Evolutionary conservation across 163 green algal genomes (phyloP), one percentile per base, ranked within the genome.

Genomic region (Volvox carteri): DNA sequence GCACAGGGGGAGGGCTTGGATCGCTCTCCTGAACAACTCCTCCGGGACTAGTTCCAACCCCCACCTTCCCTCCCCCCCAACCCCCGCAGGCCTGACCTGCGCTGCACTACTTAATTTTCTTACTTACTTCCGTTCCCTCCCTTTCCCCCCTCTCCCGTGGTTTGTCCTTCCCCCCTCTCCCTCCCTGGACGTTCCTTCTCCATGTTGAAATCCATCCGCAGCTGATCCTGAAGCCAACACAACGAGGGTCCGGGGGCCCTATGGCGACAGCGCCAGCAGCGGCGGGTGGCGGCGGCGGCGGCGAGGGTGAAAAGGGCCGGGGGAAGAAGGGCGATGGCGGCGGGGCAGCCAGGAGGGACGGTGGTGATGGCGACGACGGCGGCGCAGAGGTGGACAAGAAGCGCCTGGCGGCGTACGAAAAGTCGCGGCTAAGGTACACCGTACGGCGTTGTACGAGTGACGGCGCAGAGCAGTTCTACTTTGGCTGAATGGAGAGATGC

Each of bases 341-440:
- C 48, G 81, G 54, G 33, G 73, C 41, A 41, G n/a, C n/a, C n/a
- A n/a, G n/a, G n/a, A n/a, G 37, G 6, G 33, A 6, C 11, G 73
- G 60, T 28, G 78, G 54, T 42, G 86, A 90, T 1, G 87, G 90
- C 37, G 91, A 91, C 19, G 91, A 92, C 42, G 90, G 65, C 8
- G 92, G 60, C 8, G 81, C 74, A 1, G 94, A 96, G 84, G 86
- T 97, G 39, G 95, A 97, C 68, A 84, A 88, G 50, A 70, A 87
- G 48, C 90, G 93, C 21, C 85, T 98, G 87, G 92, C 92, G 23
- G 85, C 95, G 62, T 99, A 99, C 84, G 97, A 99, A 87, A 86
- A 92, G 14, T 95, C 92, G 19, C 95, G 95, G 56, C 92, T 98
- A 87, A 95, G 97, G 56, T 99, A 74, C n/a, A 4, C 54, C 4